Conservation (phyloP, 2,329 filamentous ascomycete genomes). For the Plenodomus lindquistii region DNA sequence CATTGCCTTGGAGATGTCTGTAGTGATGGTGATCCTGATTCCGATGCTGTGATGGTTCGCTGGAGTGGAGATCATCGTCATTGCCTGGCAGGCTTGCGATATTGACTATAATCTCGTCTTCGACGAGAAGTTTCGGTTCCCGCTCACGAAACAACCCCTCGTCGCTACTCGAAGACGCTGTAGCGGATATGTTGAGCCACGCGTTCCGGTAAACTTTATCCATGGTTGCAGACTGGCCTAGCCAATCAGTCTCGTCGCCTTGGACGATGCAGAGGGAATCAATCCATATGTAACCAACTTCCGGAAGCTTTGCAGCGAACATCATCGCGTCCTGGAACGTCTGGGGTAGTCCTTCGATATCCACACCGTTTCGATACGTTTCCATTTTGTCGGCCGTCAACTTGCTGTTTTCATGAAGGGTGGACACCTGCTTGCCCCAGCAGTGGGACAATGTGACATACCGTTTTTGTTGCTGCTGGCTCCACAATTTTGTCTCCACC, state of each 20-base stretch:
- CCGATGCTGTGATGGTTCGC: too few relatives aligned
- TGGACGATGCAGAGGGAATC: slow-evolving; percentile 13
- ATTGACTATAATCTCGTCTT: slow-evolving; percentile 16
- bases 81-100: too few relatives aligned
- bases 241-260: slow-evolving; percentile 16
- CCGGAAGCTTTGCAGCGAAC: slow-evolving; percentile 8
- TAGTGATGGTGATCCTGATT: too few relatives aligned
- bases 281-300: slow-evolving; percentile 18
- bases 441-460: slow-evolving; percentile 16
- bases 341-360: slow-evolving; percentile 7
- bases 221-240: slow-evolving; percentile 17
- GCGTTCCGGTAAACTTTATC: slow-evolving; percentile 16
- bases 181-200: slow-evolving; percentile 30
- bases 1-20: too few relatives aligned
- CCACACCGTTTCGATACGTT: slow-evolving; percentile 4
- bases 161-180: slow-evolving; percentile 14
- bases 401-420: slow-evolving; percentile 1
- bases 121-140: slow-evolving; percentile 5
- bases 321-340: slow-evolving; percentile 15
- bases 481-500: too few relatives aligned
- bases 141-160: slow-evolving; percentile 17
- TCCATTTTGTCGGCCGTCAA: not conserved
- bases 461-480: too few relatives aligned
- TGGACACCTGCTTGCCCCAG: slow-evolving; percentile 7
- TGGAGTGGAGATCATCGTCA: too few relatives aligned